Percentiles rank a stretch among this genome's conserved stretches.
Conservation (phyloP, 345 rosid genomes). For the Salix caprea region DNA sequence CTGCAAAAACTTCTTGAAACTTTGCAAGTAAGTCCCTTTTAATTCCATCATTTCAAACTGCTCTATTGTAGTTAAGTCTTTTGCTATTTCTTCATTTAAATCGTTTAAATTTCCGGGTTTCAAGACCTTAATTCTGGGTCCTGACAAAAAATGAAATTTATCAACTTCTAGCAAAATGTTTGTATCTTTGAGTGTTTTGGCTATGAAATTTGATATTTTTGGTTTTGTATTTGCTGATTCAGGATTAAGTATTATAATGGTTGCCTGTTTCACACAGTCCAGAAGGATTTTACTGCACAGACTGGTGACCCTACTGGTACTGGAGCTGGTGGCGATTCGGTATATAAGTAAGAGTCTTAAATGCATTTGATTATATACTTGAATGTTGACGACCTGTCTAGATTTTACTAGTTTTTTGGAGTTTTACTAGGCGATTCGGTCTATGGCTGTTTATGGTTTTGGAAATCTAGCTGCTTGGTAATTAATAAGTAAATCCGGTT, state of each 20-base stretch:
- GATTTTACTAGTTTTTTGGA: not conserved
- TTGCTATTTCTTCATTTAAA: not conserved
- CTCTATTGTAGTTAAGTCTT: no score
- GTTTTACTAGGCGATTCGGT: no score
- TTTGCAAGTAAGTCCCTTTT: conserved; percentile 59
- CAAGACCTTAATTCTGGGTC: no score
- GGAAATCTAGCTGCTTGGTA: no score
- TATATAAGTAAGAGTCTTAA: conserved; percentile 58
- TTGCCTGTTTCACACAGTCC: conserved; percentile 77
- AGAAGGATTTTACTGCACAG: conserved; percentile 80
- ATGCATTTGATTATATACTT: not conserved
- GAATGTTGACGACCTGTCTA: no score
- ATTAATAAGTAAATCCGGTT: not conserved
- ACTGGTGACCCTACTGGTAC: conserved; percentile 91
- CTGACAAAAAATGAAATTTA: no score
- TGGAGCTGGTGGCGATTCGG: conserved; percentile 75
- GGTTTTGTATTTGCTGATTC: conserved; percentile 8
- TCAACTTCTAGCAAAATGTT: no score
- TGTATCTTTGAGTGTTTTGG: not conserved
- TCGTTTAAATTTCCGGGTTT: no score
- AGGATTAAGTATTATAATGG: conserved; percentile 92
- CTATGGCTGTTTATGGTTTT: no score
- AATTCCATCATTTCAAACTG: no score
- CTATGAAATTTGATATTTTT: not conserved
- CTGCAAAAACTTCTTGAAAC: conserved; percentile 88